Percentiles rank a stretch among this genome's conserved stretches.
Conservation (phyloP, 192 early-diverging fungal genomes). For the Podila epigama region DNA sequence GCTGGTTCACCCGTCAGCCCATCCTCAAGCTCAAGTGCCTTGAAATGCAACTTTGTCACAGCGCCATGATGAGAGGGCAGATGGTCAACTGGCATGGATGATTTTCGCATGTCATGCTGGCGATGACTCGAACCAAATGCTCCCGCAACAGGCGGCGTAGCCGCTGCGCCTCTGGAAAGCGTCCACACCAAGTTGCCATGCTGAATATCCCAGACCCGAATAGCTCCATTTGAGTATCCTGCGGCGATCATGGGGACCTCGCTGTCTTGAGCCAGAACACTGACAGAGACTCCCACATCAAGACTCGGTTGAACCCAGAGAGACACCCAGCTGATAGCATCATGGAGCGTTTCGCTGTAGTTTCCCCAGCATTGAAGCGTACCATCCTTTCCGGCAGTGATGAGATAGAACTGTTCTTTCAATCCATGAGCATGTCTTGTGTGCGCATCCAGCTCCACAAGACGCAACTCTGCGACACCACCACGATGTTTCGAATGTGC, state of each 20-base stretch:
- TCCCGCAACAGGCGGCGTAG: no score
- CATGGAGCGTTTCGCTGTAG: neutral
- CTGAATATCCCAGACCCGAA: constrained; percentile 42
- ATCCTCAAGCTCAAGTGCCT: constrained; percentile 43
- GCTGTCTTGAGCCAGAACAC: constrained; percentile 10
- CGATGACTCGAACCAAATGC: no score
- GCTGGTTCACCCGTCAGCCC: constrained; percentile 41
- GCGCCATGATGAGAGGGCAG: constrained; percentile 36
- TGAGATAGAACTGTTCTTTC: constrained; percentile 3
- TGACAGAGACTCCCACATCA: constrained; percentile 3
- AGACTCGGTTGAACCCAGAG: constrained; percentile 19
- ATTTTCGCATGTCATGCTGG: constrained; percentile 1
- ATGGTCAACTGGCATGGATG: constrained; percentile 5
- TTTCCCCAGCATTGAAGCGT: constrained; percentile 33
- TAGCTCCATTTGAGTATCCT: constrained; percentile 41
- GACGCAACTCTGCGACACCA: constrained; percentile 18
- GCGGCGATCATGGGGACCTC: constrained; percentile 38
- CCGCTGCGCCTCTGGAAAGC: constrained; percentile 9
- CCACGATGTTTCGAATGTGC: constrained; percentile 26
- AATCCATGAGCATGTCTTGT: constrained; percentile 14
- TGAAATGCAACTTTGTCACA: constrained; percentile 36
- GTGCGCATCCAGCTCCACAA: constrained; percentile 8
- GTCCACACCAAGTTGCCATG: constrained; percentile 41
- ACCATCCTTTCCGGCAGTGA: constrained; percentile 34
- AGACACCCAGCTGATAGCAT: constrained; percentile 1